Percentiles rank a stretch among this genome's conserved stretches.
phyloP scores from a whole-genome alignment of 169 alveolate species.

The Plasmodium cynomolgi region DNA sequence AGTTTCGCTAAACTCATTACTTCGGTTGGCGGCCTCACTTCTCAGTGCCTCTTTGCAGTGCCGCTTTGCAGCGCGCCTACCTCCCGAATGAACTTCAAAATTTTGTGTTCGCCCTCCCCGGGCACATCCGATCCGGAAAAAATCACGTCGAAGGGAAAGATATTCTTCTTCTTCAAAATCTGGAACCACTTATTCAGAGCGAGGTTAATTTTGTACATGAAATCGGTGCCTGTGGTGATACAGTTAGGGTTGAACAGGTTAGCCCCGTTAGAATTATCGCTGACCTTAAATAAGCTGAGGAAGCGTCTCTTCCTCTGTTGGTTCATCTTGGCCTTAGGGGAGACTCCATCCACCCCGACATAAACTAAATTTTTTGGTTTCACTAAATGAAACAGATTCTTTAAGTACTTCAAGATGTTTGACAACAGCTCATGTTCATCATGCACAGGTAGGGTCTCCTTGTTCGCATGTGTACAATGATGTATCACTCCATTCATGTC shows the following conservation, averaged over 20 bases:
- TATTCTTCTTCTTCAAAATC: conserved; percentile 83
- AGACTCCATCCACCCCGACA: conserved; percentile 97
- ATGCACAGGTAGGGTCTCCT: conserved; percentile 72
- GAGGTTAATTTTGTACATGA: conserved; percentile 88
- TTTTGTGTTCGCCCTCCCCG: conserved; percentile 99
- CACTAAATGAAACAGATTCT: conserved; percentile 90
- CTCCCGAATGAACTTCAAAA: conserved; percentile 91
- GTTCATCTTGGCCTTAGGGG: conserved; percentile 98
- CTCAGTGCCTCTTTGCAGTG: neutral
- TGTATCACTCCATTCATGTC: conserved; percentile 97
- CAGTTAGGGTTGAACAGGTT: conserved; percentile 88
- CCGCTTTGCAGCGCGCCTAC: neutral
- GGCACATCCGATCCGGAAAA: conserved; percentile 95
- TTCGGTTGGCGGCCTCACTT: no score
- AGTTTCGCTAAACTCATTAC: neutral
- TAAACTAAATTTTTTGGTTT: conserved; percentile 92
- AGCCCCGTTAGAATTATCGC: conserved; percentile 58
- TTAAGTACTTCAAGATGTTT: conserved; percentile 90
- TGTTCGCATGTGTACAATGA: conserved; percentile 93
- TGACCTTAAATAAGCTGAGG: conserved; percentile 90
- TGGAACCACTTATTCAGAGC: conserved; percentile 78
- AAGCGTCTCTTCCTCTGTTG: conserved; percentile 95
- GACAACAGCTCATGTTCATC: conserved; percentile 77
- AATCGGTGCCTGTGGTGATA: conserved; percentile 97
- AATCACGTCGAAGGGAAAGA: conserved; percentile 90